Conservation (phyloP, 2,329 filamentous ascomycete species). For the Dactylellina sp. region DNA sequence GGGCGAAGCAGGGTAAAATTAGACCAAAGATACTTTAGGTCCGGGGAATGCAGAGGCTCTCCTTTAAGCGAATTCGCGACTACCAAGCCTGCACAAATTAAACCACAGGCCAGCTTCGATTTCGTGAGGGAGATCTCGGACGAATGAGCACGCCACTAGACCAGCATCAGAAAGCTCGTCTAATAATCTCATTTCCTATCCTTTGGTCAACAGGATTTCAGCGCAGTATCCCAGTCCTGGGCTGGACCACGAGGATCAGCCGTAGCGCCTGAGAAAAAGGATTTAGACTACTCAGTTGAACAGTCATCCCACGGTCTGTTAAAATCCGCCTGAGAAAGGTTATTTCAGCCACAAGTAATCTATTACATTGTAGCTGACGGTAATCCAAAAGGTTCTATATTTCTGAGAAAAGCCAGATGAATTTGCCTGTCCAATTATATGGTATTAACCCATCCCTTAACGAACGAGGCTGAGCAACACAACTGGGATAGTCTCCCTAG, state of each 20-base stretch:
- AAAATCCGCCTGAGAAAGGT: slow-evolving; percentile 1
- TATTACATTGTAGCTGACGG: slow-evolving; percentile 36
- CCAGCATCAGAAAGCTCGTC: not conserved
- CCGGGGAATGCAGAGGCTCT: slow-evolving; percentile 15
- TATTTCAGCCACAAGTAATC: slow-evolving; percentile 31
- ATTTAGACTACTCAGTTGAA: not conserved
- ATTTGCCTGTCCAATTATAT: slow-evolving; percentile 12
- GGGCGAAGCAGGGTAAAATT: slow-evolving; percentile 57
- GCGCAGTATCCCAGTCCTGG: not conserved
- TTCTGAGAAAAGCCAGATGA: slow-evolving; percentile 4
- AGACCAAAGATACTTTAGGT: slow-evolving; percentile 29
- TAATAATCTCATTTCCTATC: not conserved
- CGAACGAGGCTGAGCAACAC: slow-evolving; percentile 50
- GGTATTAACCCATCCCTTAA: slow-evolving; percentile 13
- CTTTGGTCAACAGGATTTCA: slow-evolving; percentile 1
- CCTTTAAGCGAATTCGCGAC: slow-evolving; percentile 40
- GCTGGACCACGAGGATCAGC: slow-evolving; percentile 5
- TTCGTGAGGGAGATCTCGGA: slow-evolving; percentile 17
- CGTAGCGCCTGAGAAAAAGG: not conserved
- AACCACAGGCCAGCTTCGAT: slow-evolving; percentile 19
- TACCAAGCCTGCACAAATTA: slow-evolving; percentile 17
- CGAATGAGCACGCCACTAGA: no score
- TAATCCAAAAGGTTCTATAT: slow-evolving; percentile 19
- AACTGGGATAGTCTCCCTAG: slow-evolving; percentile 12
- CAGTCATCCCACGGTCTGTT: not conserved